Conservation (phyloP, 768 basidiomycete genomes). For the Collybia mongolica region DNA sequence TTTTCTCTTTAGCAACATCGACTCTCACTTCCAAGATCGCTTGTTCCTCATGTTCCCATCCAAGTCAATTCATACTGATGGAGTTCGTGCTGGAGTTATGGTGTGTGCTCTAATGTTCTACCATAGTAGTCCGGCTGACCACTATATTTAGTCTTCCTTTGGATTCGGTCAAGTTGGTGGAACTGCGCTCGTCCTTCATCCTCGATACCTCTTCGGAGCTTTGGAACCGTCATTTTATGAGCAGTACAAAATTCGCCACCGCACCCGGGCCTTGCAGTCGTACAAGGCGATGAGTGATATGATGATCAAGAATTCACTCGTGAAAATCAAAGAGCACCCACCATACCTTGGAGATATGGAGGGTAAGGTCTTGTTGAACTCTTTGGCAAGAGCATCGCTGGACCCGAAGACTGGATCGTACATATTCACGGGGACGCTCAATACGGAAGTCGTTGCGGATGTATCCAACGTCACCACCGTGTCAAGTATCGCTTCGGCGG, state of each 20-base stretch:
- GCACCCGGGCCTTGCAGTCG: constrained; percentile 60
- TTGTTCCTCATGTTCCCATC: constrained; percentile 97
- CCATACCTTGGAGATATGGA: constrained; percentile 89
- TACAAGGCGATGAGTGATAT: constrained; percentile 95
- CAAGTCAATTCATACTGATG: constrained; percentile 92
- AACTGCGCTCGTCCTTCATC: constrained; percentile 83
- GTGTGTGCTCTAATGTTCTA: constrained; percentile 33
- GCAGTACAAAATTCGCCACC: constrained; percentile 71
- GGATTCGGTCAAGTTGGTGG: constrained; percentile 99
- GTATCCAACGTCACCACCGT: constrained; percentile 67
- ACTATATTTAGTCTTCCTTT: constrained; percentile 73
- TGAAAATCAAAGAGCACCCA: constrained; percentile 92
- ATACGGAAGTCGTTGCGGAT: constrained; percentile 52
- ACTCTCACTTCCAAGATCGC: constrained; percentile 87
- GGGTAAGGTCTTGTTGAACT: constrained; percentile 84
- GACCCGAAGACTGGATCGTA: constrained; percentile 87
- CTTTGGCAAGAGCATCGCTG: constrained; percentile 80
- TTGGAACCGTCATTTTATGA: constrained; percentile 78
- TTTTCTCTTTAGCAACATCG: constrained; percentile 69
- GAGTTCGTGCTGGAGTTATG: constrained; percentile 86
- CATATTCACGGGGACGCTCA: constrained; percentile 68
- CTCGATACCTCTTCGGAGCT: constrained; percentile 86
- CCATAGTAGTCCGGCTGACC: constrained; percentile 1
- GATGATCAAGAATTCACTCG: constrained; percentile 91
- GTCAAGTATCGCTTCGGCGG: constrained; percentile 46